Base-by-base conservation (phyloP, 1,284 basidiomycete species). In the Testicularia cyperi region DNA sequence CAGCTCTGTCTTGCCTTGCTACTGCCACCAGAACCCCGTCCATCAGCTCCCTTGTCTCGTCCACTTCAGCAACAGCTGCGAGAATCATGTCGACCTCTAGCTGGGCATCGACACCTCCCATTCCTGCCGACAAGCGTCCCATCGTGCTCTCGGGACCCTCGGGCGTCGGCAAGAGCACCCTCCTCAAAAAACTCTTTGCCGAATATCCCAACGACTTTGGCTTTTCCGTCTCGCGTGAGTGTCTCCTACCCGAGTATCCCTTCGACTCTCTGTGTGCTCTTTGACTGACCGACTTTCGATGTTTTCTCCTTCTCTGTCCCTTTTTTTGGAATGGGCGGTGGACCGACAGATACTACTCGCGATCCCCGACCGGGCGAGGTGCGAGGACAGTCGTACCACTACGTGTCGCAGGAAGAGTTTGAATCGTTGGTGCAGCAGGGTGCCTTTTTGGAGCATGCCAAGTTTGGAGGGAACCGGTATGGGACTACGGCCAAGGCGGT, bases 341-440 rank as follows among this genome's bases (percentile, higher is more conserved):
- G n/a, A n/a, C n/a, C n/a, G n/a, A 22, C 77, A 94, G 90, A 98
- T 80, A 99, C 94, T 2, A 99, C 94, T 5, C 85, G 94, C 33
- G 68, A 80, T 1, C 91, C 92, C 0, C 83, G 94, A 23, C 82
- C 85, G 4, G 91, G 90, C 20, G 94, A 98, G 74, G 78, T 78
- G 22, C 80, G 91, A 70, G 92, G 92, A 28, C 70, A 78, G 38
- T 80, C 81, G 23, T 84, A 84, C 75, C 81, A 84, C 71, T 84
- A 83, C 67, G 81, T 82, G 8, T 69, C 76, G 16, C 78, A 78
- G 35, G 77, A 79, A 4, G 77, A 79, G 45, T 85, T 85, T 65
- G 73, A 80, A 65, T 34, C 58, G 9, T 77, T 83, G 32, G 79
- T 84, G 26, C 68, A 70, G 8, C 60, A 79, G 20, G 80, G 79